Conservation (phyloP, 352 stramenopile species). For the Pythium coloratum region DNA sequence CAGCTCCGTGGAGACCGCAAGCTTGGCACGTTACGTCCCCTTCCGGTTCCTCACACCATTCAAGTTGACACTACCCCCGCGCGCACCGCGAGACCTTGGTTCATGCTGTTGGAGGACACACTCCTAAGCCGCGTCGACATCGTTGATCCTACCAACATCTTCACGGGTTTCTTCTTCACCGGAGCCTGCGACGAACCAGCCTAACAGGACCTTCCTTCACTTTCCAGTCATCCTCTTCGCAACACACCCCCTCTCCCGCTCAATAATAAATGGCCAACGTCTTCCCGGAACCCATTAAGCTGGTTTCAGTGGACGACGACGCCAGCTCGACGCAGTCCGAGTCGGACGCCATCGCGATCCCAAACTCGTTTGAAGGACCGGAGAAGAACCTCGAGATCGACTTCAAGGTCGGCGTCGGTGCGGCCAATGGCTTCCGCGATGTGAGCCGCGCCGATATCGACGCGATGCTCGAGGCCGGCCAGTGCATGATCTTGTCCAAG, state of each 20-base stretch:
- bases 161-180: constrained; percentile 91
- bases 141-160: constrained; percentile 87
- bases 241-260: constrained; percentile 5
- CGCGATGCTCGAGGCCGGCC: constrained; percentile 92
- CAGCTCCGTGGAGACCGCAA: constrained; percentile 7
- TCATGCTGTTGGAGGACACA: constrained; percentile 79
- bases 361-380: constrained; percentile 96
- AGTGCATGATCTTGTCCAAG: constrained; percentile 97
- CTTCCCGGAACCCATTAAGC: constrained; percentile 76
- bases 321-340: constrained; percentile 72
- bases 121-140: constrained; percentile 75
- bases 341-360: constrained; percentile 50
- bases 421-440: constrained; percentile 87
- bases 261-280: constrained; percentile 40
- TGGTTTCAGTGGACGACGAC: constrained; percentile 53
- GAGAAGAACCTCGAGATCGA: constrained; percentile 98
- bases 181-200: constrained; percentile 88
- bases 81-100: constrained; percentile 36
- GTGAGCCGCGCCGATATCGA: constrained; percentile 90
- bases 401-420: constrained; percentile 80
- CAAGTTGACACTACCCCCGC: constrained; percentile 25
- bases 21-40: constrained; percentile 19
- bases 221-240: background rate
- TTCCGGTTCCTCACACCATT: constrained; percentile 24
- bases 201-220: constrained; percentile 48